Evolutionary conservation across 2,329 filamentous ascomycete genomes (phyloP).

Genomic region (Neurospora sp.): DNA sequence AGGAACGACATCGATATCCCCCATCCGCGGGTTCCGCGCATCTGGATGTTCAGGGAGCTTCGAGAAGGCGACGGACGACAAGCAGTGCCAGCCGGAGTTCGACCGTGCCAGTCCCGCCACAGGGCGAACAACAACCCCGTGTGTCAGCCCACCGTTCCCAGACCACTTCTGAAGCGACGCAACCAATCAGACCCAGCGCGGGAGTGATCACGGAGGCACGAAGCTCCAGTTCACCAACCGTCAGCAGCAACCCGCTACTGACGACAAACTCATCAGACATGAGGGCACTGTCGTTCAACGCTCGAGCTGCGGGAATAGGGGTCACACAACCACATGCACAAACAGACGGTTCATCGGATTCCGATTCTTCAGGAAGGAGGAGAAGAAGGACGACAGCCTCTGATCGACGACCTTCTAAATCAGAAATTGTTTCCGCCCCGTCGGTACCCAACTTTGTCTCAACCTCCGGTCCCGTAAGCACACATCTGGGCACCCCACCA

Average conservation of each 20-base stretch:
- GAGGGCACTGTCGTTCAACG: slow-evolving; percentile 27
- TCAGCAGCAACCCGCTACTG: slow-evolving; percentile 9
- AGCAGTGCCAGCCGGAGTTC: slow-evolving; percentile 43
- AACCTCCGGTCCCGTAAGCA: slow-evolving; percentile 6
- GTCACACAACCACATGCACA: neutral
- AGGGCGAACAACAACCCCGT: slow-evolving; percentile 35
- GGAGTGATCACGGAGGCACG: slow-evolving; percentile 27
- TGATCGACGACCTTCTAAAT: neutral
- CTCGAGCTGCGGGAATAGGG: slow-evolving; percentile 17
- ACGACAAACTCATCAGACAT: slow-evolving; percentile 14
- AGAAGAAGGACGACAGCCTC: neutral
- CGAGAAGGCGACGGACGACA: slow-evolving; percentile 39
- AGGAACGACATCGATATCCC: slow-evolving; percentile 42
- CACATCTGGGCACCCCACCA: slow-evolving; percentile 4
- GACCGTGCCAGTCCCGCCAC: slow-evolving; percentile 35
- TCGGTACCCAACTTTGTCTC: slow-evolving; percentile 6
- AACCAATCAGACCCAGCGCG: slow-evolving; percentile 26
- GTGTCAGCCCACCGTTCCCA: slow-evolving; percentile 45
- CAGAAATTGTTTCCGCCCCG: neutral
- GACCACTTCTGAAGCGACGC: slow-evolving; percentile 30
- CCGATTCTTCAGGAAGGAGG: neutral
- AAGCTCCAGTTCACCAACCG: slow-evolving; percentile 28
- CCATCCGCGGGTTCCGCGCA: slow-evolving; percentile 34
- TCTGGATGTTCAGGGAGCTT: slow-evolving; percentile 37
- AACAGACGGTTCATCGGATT: neutral